These are phyloP conservation scores for Monilinia vaccinii-corymbosi DNA, from an alignment of 2,329 filamentous ascomycete species.

Conservation along the genomic window DNA sequence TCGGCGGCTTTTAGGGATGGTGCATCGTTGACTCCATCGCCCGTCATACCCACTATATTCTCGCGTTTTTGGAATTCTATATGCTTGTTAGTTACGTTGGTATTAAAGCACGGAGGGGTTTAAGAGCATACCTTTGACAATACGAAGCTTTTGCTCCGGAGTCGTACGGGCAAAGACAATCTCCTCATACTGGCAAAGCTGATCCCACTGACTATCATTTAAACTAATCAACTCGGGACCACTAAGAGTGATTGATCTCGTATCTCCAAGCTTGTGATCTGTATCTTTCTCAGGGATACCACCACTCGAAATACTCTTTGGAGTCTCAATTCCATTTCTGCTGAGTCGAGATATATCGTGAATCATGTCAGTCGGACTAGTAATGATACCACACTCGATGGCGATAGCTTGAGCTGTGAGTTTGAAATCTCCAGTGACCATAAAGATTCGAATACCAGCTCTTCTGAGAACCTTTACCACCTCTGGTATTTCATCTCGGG, in stretches of 20 bases:
- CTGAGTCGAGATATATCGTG: slow-evolving; percentile 12
- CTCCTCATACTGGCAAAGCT: slow-evolving; percentile 54
- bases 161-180: slow-evolving; percentile 69
- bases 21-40: slow-evolving; percentile 40
- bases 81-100: neutral
- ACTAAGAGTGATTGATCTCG: slow-evolving; percentile 47
- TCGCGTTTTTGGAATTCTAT: slow-evolving; percentile 39
- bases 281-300: slow-evolving; percentile 2
- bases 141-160: slow-evolving; percentile 68
- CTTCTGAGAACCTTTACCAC: slow-evolving; percentile 51
- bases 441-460: slow-evolving; percentile 64
- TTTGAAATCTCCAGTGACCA: slow-evolving; percentile 70
- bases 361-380: slow-evolving; percentile 20
- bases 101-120: neutral
- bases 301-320: slow-evolving; percentile 1
- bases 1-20: slow-evolving; percentile 53
- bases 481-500: slow-evolving; percentile 45
- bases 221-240: slow-evolving; percentile 56
- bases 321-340: neutral
- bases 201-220: slow-evolving; percentile 58
- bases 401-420: slow-evolving; percentile 67
- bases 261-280: neutral
- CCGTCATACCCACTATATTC: slow-evolving; percentile 44
- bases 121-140: slow-evolving; percentile 50
- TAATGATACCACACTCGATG: slow-evolving; percentile 61